phyloP scores from a whole-genome alignment of 1,139 yeast species.

The Debaryomycetaceae sp. region DNA sequence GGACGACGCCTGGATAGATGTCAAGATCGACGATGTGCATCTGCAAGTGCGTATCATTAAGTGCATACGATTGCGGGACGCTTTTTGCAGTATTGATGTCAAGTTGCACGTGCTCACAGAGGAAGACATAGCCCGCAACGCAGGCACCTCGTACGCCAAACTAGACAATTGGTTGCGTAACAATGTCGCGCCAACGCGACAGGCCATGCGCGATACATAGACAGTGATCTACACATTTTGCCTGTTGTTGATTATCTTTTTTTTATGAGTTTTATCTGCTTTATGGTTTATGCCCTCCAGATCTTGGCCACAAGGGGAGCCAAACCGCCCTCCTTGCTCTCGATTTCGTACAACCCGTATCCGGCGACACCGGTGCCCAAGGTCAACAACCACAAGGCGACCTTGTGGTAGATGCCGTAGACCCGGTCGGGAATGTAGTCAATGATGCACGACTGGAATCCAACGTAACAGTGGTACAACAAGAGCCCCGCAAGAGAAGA shows the following conservation, averaged over 20 bases:
- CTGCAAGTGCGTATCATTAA: slow-evolving; percentile 16
- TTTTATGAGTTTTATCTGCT: not conserved
- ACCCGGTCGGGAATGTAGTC: slow-evolving; percentile 78
- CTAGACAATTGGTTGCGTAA: slow-evolving; percentile 20
- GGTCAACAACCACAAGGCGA: slow-evolving; percentile 61
- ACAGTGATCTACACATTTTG: slow-evolving; percentile 2
- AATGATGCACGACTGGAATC: slow-evolving; percentile 72
- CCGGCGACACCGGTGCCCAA: slow-evolving; percentile 69
- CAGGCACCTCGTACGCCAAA: slow-evolving; percentile 14
- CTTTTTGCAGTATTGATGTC: slow-evolving; percentile 22
- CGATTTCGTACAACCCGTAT: slow-evolving; percentile 79
- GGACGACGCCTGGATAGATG: slow-evolving; percentile 21
- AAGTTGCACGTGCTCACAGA: slow-evolving; percentile 19
- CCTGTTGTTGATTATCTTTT: not conserved
- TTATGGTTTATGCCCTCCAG: slow-evolving; percentile 31
- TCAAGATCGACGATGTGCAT: slow-evolving; percentile 26
- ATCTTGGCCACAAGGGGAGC: slow-evolving; percentile 30
- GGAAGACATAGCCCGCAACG: slow-evolving; percentile 18
- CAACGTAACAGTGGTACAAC: slow-evolving; percentile 63
- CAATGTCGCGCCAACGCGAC: slow-evolving; percentile 14
- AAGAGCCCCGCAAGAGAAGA: slow-evolving; percentile 51
- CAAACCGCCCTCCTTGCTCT: slow-evolving; percentile 54
- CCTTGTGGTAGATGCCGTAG: slow-evolving; percentile 66
- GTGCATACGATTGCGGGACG: slow-evolving; percentile 24
- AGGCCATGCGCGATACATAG: slow-evolving; percentile 3